These are phyloP conservation scores for Rhodotorula glutinis DNA, from an alignment of 1,284 basidiomycete species.

Conservation along the genomic window DNA sequence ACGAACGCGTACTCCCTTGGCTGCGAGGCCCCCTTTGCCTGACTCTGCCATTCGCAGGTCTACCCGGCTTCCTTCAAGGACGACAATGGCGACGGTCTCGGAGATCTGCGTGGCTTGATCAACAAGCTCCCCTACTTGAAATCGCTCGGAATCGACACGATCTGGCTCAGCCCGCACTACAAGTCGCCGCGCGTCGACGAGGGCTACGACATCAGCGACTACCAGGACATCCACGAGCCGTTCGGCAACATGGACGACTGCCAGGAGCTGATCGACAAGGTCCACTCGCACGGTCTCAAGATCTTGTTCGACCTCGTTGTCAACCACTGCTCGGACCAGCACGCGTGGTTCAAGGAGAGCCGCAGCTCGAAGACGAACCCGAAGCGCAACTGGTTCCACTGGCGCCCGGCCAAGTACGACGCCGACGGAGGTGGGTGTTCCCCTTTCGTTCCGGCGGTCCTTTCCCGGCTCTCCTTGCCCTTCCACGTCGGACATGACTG, in stretches of 20 bases:
- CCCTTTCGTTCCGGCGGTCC: too few species aligned
- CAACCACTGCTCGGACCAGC: slow-evolving; percentile 72
- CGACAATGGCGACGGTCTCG: slow-evolving; percentile 69
- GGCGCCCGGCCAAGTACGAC: slow-evolving; percentile 3
- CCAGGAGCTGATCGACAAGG: slow-evolving; percentile 50
- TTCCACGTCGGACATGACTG: too few species aligned
- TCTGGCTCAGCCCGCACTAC: slow-evolving; percentile 75
- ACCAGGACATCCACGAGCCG: slow-evolving; percentile 65
- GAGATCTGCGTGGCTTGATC: slow-evolving; percentile 68
- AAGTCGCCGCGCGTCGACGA: slow-evolving; percentile 54
- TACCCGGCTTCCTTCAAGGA: slow-evolving; percentile 72
- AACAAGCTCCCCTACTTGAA: slow-evolving; percentile 67
- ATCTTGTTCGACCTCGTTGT: slow-evolving; percentile 71
- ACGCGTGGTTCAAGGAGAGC: slow-evolving; percentile 68
- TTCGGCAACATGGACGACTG: slow-evolving; percentile 71
- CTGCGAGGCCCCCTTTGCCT: too few species aligned
- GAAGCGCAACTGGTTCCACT: slow-evolving; percentile 63
- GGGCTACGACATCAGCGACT: slow-evolving; percentile 70
- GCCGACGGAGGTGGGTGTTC: slow-evolving; percentile 47
- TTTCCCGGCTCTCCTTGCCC: too few species aligned
- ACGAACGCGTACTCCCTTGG: too few species aligned
- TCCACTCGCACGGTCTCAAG: slow-evolving; percentile 1
- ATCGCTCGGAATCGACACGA: slow-evolving; percentile 65
- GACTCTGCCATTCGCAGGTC: slow-evolving; percentile 51
- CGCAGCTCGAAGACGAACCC: slow-evolving; percentile 58